phyloP scores from a whole-genome alignment of 73 alveolate species.

The Uronychia binucleata region DNA sequence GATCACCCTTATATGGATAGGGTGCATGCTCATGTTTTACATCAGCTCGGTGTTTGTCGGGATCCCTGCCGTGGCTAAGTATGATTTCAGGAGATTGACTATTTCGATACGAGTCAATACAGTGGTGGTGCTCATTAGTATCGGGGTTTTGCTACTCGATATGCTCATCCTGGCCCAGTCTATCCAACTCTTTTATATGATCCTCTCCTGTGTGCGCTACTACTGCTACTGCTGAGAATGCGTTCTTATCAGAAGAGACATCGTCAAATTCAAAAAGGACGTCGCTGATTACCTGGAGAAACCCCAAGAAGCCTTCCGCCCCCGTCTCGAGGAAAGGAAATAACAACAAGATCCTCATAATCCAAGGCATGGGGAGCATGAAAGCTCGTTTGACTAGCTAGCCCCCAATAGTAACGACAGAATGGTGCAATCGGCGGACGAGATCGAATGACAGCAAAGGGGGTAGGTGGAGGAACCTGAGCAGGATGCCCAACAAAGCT shows the following conservation, averaged over 20 bases:
- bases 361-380: no score
- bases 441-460: no score
- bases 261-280: background rate
- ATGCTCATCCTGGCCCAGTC: background rate
- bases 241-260: background rate
- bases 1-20: background rate
- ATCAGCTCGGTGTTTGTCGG: background rate
- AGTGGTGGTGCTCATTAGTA: background rate
- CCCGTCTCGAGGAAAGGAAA: no score
- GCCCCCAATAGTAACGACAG: no score
- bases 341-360: no score
- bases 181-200: background rate
- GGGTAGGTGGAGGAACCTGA: no score
- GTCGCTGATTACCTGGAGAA: background rate
- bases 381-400: no score
- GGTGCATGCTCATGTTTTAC: background rate
- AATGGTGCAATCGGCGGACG: no score
- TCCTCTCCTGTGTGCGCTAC: background rate
- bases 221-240: background rate
- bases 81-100: background rate
- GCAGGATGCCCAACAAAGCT: no score
- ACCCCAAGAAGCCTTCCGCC: background rate
- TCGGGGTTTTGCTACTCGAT: background rate
- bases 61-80: background rate
- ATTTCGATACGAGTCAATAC: background rate